A percentile compares a stretch with the other conserved stretches of the same genome.
Evolutionary conservation across 208 protist species (phyloP).

Genomic region (Porcisia hertigi): DNA sequence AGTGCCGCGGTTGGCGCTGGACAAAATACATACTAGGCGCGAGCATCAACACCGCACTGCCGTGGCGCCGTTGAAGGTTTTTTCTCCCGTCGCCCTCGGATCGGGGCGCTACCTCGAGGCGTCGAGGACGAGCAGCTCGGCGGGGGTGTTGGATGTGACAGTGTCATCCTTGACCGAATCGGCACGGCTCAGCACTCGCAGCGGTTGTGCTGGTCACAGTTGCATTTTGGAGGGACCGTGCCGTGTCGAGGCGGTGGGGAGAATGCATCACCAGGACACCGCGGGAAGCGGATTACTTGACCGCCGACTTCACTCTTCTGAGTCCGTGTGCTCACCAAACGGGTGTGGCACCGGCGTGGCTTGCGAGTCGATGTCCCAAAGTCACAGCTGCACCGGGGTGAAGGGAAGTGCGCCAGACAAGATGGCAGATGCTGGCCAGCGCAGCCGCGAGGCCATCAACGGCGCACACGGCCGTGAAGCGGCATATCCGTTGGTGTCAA

Average conservation of each 20-base stretch:
- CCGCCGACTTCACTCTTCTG: not conserved
- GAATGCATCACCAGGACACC: not conserved
- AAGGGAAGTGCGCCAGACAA: not conserved
- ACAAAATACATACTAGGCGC: slow-evolving; percentile 22
- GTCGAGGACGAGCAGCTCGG: slow-evolving; percentile 1
- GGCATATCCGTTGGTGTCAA: not conserved
- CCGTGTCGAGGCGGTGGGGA: not conserved
- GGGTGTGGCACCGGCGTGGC: too few relatives aligned
- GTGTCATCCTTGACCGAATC: slow-evolving; percentile 37
- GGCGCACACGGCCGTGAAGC: not conserved
- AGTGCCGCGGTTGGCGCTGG: slow-evolving; percentile 29
- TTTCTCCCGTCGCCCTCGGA: not conserved
- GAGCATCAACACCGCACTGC: slow-evolving; percentile 9
- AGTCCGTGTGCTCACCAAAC: not conserved
- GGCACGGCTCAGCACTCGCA: not conserved
- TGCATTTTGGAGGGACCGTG: not conserved
- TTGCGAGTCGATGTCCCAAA: slow-evolving; percentile 5
- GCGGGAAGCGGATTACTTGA: not conserved
- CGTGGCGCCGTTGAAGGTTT: slow-evolving; percentile 9
- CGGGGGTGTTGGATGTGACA: slow-evolving; percentile 24
- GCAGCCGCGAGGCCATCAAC: not conserved
- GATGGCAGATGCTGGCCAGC: not conserved
- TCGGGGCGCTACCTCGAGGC: not conserved
- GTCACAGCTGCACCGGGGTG: not conserved
- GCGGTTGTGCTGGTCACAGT: slow-evolving; percentile 1